Conservation (phyloP, 768 basidiomycete genomes). For the Pulveroboletus sp. region DNA sequence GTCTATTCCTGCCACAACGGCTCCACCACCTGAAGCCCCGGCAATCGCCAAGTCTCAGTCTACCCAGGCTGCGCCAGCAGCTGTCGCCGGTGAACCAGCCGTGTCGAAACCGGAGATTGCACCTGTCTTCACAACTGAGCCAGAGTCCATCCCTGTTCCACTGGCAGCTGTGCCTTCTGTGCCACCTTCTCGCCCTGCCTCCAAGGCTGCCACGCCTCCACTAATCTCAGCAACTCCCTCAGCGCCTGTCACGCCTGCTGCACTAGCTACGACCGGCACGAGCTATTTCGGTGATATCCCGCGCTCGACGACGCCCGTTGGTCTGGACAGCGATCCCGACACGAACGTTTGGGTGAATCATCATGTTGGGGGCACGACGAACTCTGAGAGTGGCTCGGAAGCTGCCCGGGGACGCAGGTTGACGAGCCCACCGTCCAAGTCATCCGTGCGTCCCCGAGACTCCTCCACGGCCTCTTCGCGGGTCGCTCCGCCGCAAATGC, state of each 20-base stretch:
- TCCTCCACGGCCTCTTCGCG: constrained; percentile 26
- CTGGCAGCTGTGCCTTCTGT: constrained; percentile 8
- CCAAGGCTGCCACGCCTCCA: constrained; percentile 16
- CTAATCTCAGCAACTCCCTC: constrained; percentile 19
- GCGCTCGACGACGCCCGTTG: constrained; percentile 23
- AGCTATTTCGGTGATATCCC: constrained; percentile 26
- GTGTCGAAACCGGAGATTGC: constrained; percentile 36
- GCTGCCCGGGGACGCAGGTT: constrained; percentile 15
- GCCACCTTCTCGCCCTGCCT: constrained; percentile 12
- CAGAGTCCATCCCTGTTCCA: constrained; percentile 32
- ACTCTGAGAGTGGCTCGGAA: constrained; percentile 22
- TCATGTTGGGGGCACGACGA: neutral
- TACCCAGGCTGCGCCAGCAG: neutral
- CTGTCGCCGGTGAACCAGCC: constrained; percentile 10
- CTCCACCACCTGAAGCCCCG: constrained; percentile 12
- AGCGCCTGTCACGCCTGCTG: constrained; percentile 24
- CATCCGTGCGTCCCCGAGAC: constrained; percentile 24
- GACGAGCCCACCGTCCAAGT: constrained; percentile 19
- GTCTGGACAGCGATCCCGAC: constrained; percentile 18
- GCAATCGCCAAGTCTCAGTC: neutral
- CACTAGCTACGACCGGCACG: neutral
- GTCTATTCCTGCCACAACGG: constrained; percentile 10
- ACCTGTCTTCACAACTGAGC: constrained; percentile 47
- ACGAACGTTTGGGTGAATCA: constrained; percentile 30
- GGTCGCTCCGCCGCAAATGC: constrained; percentile 4